Evolutionary conservation across 176 grass and related monocot species (phyloP).

Genomic region (Coix lacrymajobi): DNA sequence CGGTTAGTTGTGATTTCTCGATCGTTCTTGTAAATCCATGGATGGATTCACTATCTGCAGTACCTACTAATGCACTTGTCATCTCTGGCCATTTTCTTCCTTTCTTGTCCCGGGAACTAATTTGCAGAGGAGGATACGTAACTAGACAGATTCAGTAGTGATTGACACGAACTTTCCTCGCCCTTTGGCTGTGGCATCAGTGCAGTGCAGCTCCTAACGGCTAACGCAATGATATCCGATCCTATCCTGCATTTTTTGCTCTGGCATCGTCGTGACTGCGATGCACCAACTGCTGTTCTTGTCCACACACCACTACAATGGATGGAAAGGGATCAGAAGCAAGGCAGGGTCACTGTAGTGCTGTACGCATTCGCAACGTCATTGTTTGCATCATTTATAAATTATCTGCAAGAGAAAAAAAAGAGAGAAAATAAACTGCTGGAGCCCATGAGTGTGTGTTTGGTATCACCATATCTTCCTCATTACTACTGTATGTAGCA

Average conservation of each 20-base stretch:
- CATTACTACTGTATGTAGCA: too few species aligned
- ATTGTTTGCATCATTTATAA: not conserved
- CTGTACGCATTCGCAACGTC: not conserved
- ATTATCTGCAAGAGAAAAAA: too few species aligned
- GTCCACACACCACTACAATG: not conserved
- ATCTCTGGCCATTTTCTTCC: not conserved
- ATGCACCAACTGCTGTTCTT: not conserved
- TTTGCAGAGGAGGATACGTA: not conserved
- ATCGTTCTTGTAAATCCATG: not conserved
- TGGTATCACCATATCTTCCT: not conserved
- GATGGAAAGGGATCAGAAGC: too few species aligned
- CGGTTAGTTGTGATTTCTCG: not conserved
- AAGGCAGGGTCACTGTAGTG: not conserved
- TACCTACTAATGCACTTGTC: not conserved
- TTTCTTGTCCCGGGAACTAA: not conserved
- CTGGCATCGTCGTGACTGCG: not conserved
- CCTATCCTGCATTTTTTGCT: not conserved
- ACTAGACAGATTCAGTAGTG: not conserved
- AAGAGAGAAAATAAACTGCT: not conserved
- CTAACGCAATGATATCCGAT: not conserved
- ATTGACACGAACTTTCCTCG: not conserved
- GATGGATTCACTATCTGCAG: not conserved
- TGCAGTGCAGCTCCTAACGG: not conserved
- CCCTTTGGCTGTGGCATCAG: too few species aligned
- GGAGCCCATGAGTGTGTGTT: not conserved